Percentiles rank a stretch among this genome's conserved stretches.
phyloP scores from a whole-genome alignment of 108 stramenopile genomes.

The Discostella pseudostelligera region DNA sequence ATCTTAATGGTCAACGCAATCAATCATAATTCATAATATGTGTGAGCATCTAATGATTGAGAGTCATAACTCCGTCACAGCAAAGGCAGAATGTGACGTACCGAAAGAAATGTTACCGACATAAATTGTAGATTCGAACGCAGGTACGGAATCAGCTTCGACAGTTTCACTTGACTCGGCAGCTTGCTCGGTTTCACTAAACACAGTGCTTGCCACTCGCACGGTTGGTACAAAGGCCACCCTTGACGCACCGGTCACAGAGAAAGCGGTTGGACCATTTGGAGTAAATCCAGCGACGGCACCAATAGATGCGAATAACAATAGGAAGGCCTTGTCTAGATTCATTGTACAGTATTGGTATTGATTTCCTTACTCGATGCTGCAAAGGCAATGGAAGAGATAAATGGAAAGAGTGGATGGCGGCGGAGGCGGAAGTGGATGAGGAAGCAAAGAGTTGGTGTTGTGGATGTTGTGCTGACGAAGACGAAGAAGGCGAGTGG shows the following conservation, averaged over 20 bases:
- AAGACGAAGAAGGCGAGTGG: no score
- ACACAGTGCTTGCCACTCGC: conserved; percentile 15
- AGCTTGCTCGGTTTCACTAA: conserved; percentile 31
- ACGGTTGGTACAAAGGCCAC: conserved; percentile 7
- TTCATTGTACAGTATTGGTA: conserved; percentile 7
- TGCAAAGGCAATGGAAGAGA: no score
- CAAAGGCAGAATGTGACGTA: conserved; percentile 3
- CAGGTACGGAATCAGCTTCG: conserved; percentile 4
- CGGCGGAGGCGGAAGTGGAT: no score
- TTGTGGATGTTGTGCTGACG: no score
- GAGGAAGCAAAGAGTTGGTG: no score
- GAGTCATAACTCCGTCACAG: no score
- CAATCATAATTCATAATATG: no score
- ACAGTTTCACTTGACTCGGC: conserved; percentile 10
- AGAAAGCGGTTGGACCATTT: conserved; percentile 6
- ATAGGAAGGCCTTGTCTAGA: conserved; percentile 20
- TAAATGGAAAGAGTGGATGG: no score
- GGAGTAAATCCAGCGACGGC: conserved; percentile 25
- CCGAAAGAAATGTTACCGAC: conserved; percentile 51
- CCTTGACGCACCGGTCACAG: neutral
- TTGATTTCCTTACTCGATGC: no score
- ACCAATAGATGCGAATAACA: conserved; percentile 17
- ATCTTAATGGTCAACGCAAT: conserved; percentile 12
- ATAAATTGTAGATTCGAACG: conserved; percentile 39
- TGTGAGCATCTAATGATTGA: no score